phyloP scores from a whole-genome alignment of 805 yeast genomes.

The Teunomyces pallodes region DNA sequence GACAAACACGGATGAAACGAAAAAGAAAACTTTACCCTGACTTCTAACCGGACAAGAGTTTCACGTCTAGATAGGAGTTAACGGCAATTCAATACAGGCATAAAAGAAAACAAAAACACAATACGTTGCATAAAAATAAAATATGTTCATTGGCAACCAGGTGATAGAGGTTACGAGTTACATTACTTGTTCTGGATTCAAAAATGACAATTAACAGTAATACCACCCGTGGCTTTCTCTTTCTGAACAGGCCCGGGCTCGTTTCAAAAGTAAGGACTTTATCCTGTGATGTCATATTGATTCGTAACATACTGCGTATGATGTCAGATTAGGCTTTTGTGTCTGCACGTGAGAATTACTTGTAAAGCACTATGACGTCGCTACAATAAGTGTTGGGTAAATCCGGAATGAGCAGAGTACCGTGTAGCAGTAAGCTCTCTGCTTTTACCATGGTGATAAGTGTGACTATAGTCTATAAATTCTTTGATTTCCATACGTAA shows the following conservation, averaged over 20 bases:
- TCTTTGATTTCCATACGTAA: no score
- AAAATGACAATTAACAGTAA: not conserved
- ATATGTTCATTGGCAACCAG: not conserved
- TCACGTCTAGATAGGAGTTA: no score
- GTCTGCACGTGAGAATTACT: conserved; percentile 2
- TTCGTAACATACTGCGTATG: not conserved
- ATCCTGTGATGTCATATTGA: not conserved
- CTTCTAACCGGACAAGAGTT: no score
- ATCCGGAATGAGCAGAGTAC: not conserved
- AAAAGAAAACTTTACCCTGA: no score
- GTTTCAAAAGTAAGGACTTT: not conserved
- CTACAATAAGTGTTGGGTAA: not conserved
- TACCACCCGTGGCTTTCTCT: not conserved
- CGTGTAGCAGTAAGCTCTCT: no score
- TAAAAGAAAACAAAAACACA: no score
- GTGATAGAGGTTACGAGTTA: not conserved
- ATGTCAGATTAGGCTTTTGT: conserved; percentile 1
- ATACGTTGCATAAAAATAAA: no score
- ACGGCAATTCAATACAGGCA: no score
- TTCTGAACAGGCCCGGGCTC: not conserved
- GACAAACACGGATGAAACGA: no score
- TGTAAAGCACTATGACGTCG: not conserved
- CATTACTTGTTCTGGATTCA: not conserved
- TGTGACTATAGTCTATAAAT: no score
- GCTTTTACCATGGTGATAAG: no score